These are phyloP conservation scores for Digitaria exilis DNA, from an alignment of 202 grass and related monocot species.

Conservation along the genomic window DNA sequence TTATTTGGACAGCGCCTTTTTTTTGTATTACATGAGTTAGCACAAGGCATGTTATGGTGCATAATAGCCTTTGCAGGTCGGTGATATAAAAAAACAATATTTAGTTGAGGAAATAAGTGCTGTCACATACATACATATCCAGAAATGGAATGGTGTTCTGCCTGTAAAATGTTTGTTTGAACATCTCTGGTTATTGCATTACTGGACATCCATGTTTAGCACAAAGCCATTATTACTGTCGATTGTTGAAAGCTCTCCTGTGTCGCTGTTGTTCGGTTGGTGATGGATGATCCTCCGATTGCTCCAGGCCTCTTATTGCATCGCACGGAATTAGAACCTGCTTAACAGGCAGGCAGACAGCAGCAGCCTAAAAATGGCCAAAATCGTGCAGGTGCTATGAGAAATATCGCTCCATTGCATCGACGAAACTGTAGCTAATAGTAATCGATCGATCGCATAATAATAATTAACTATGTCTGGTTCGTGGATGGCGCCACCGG, in stretches of 20 bases:
- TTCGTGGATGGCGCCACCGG: constrained; percentile 12
- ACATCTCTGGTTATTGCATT: neutral
- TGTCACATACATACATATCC: no score
- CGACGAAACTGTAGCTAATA: neutral
- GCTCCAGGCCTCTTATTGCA: constrained; percentile 19
- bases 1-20: neutral
- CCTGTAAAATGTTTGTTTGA: neutral
- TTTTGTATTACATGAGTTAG: constrained; percentile 34
- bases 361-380: constrained; percentile 41
- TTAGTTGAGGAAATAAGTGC: constrained; percentile 37
- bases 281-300: neutral
- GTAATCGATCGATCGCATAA: neutral
- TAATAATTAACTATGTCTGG: constrained; percentile 2
- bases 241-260: neutral
- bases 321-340: constrained; percentile 11
- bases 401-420: neutral
- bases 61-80: constrained; percentile 32
- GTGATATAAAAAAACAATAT: constrained; percentile 21
- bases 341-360: neutral
- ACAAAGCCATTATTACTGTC: neutral
- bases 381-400: neutral
- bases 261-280: constrained; percentile 14
- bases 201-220: neutral
- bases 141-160: neutral
- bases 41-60: neutral